Percentiles rank a stretch among this genome's conserved stretches.
These are phyloP conservation scores for Aureobasidium namibiae DNA, from an alignment of 2,329 filamentous ascomycete species.

Conservation along the genomic window DNA sequence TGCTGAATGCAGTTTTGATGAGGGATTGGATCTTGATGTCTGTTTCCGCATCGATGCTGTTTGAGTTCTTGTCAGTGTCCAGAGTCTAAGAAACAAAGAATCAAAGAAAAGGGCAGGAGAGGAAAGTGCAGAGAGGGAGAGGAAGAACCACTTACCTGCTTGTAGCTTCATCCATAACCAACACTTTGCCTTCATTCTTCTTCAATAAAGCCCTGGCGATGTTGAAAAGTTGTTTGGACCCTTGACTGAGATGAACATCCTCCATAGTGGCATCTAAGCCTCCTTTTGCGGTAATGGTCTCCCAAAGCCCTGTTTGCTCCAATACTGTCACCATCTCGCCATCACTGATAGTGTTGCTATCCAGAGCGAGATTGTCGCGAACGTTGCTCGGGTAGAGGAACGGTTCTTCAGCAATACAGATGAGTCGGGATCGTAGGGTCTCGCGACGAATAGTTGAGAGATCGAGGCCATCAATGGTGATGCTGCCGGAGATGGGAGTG, in stretches of 20 bases:
- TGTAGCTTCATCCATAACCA: constrained; percentile 30
- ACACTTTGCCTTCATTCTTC: constrained; percentile 27
- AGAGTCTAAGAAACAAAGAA: not conserved
- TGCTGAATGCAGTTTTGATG: constrained; percentile 34
- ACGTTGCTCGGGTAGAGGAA: constrained; percentile 42
- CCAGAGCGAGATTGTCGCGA: constrained; percentile 40
- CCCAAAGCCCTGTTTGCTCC: constrained; percentile 35
- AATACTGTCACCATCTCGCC: constrained; percentile 35
- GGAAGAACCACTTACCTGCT: not conserved
- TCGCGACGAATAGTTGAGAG: constrained; percentile 36
- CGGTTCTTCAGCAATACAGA: constrained; percentile 44
- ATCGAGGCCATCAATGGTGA: constrained; percentile 42
- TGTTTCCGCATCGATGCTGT: constrained; percentile 1
- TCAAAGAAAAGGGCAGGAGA: too few relatives aligned
- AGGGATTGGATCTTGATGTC: constrained; percentile 2
- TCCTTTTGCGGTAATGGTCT: constrained; percentile 21
- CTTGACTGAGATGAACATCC: constrained; percentile 32
- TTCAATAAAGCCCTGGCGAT: constrained; percentile 40
- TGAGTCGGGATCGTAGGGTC: constrained; percentile 35
- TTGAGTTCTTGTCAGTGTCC: not conserved
- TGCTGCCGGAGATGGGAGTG: constrained; percentile 35
- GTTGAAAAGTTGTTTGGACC: constrained; percentile 43
- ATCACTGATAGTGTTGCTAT: constrained; percentile 28
- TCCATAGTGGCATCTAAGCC: constrained; percentile 32
- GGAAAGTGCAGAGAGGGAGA: not conserved